These are phyloP conservation scores for Thalia dealbata DNA, from an alignment of 176 grass and related monocot species.

Conservation along the genomic window DNA sequence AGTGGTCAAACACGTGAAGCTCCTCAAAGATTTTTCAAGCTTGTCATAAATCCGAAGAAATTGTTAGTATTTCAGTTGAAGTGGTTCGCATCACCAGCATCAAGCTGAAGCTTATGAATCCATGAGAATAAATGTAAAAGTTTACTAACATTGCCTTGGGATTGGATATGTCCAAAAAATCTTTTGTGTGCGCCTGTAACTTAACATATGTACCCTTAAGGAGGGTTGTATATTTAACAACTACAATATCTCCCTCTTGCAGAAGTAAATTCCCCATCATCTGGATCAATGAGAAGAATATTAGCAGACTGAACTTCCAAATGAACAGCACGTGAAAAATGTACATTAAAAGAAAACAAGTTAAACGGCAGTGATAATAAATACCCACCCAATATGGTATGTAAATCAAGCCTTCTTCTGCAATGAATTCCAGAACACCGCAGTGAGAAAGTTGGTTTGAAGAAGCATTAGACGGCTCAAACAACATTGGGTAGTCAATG, in stretches of 20 bases:
- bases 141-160: constrained; percentile 69
- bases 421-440: constrained; percentile 86
- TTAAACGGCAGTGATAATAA: background rate
- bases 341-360: background rate
- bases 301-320: background rate
- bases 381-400: constrained; percentile 82
- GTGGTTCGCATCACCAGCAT: background rate
- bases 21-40: constrained; percentile 71
- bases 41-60: constrained; percentile 28
- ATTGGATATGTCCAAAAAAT: constrained; percentile 84
- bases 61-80: constrained; percentile 13
- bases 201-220: constrained; percentile 84
- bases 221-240: constrained; percentile 55
- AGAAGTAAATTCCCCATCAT: constrained; percentile 99
- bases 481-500: constrained; percentile 88
- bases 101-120: background rate
- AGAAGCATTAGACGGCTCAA: constrained; percentile 66
- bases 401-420: constrained; percentile 92
- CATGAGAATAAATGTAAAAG: background rate
- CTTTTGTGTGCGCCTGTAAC: constrained; percentile 72
- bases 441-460: constrained; percentile 68
- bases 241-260: constrained; percentile 62
- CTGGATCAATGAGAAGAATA: constrained; percentile 33
- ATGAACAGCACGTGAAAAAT: background rate
- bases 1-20: constrained; percentile 79